phyloP scores from a whole-genome alignment of 2,329 filamentous ascomycete genomes.

The Claviceps humidiphila region DNA sequence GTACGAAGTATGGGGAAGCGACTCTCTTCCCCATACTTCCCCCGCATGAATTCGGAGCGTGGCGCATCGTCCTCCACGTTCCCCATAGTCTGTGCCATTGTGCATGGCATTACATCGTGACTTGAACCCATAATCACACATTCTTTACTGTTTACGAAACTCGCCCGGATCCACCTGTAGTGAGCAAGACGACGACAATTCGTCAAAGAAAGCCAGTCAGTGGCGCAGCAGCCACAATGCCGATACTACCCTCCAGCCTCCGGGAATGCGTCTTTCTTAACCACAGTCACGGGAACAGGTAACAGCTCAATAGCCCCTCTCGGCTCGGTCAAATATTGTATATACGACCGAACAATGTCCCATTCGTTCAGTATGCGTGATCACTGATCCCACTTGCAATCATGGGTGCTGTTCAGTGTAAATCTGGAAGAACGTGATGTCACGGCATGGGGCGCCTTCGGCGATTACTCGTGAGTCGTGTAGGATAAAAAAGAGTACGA shows the following conservation, averaged over 20 bases:
- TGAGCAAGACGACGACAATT: background rate
- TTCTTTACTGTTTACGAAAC: no score
- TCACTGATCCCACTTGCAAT: conserved; percentile 2
- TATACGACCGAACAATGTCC: conserved; percentile 21
- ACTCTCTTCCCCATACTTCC: no score
- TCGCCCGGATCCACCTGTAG: no score
- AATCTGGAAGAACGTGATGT: background rate
- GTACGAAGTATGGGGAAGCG: no score
- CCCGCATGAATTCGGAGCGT: no score
- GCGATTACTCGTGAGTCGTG: background rate
- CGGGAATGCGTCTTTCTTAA: background rate
- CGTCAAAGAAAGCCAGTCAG: background rate
- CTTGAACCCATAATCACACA: no score
- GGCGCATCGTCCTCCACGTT: no score
- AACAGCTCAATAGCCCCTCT: background rate
- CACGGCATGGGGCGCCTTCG: background rate
- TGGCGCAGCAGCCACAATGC: conserved; percentile 4
- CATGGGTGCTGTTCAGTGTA: background rate
- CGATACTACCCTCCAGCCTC: conserved; percentile 2
- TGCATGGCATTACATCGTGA: no score
- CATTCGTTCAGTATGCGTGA: conserved; percentile 15
- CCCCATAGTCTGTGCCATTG: no score
- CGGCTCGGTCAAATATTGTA: conserved; percentile 11
- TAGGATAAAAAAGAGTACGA: no score
- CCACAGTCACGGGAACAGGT: background rate